Evolutionary conservation across 495 filamentous ascomycete genomes (phyloP).

Genomic region (Umbilicaria muhlenbergii): DNA sequence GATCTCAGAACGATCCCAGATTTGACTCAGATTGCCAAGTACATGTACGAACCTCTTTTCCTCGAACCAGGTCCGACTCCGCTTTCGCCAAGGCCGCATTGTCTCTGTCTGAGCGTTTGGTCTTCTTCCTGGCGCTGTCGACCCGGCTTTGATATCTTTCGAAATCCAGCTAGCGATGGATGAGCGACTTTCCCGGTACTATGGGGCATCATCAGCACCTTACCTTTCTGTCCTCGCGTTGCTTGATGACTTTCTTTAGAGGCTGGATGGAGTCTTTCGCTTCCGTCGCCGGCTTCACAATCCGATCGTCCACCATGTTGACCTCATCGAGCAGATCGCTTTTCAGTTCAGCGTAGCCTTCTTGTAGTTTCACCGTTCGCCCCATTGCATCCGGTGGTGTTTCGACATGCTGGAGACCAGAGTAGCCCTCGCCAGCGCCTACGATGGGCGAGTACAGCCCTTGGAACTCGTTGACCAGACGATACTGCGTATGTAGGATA

Average conservation of each 20-base stretch:
- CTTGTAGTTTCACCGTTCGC: slow-evolving; percentile 49
- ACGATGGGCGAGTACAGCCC: slow-evolving; percentile 71
- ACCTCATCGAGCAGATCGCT: slow-evolving; percentile 63
- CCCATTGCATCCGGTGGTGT: slow-evolving; percentile 51
- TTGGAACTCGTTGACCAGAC: slow-evolving; percentile 56
- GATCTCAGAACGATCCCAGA: too few species aligned
- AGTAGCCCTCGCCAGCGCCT: slow-evolving; percentile 39
- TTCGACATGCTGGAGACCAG: slow-evolving; percentile 30
- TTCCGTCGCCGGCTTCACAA: slow-evolving; percentile 57
- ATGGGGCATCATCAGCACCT: background rate
- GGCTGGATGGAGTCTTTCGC: slow-evolving; percentile 58
- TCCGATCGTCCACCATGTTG: slow-evolving; percentile 49
- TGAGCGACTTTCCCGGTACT: background rate
- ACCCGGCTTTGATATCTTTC: slow-evolving; percentile 65
- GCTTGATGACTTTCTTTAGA: slow-evolving; percentile 84
- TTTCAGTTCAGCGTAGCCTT: slow-evolving; percentile 59
- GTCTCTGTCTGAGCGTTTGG: slow-evolving; percentile 58
- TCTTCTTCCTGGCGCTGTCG: slow-evolving; percentile 55
- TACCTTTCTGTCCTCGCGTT: slow-evolving; percentile 72
- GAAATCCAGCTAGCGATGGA: slow-evolving; percentile 47
- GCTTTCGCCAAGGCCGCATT: slow-evolving; percentile 60
- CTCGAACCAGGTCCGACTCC: slow-evolving; percentile 55
- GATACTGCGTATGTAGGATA: slow-evolving; percentile 55
- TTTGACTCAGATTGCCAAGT: background rate
- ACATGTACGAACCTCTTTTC: slow-evolving; percentile 40